phyloP scores from a whole-genome alignment of 1,284 basidiomycete genomes.

The Paramarasmius palmivorus region DNA sequence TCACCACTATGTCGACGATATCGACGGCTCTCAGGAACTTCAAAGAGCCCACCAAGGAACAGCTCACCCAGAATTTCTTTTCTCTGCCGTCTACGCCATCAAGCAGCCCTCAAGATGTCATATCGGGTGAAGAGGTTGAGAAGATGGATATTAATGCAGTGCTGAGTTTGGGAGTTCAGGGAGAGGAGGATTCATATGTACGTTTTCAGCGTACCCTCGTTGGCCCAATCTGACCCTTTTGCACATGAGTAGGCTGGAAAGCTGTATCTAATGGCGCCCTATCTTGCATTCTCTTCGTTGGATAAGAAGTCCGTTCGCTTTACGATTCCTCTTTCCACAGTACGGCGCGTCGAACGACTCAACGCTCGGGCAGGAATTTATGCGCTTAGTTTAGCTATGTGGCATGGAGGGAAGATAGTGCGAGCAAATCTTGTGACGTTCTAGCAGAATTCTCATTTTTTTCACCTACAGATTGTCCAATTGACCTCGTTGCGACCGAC shows the following conservation, averaged over 20 bases:
- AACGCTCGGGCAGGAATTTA: constrained; percentile 94
- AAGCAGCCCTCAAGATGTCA: constrained; percentile 21
- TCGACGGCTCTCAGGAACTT: constrained; percentile 85
- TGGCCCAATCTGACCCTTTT: not conserved
- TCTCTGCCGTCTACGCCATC: constrained; percentile 57
- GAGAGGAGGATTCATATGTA: constrained; percentile 91
- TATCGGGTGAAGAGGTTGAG: constrained; percentile 47
- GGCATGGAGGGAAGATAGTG: constrained; percentile 95
- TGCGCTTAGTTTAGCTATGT: constrained; percentile 90
- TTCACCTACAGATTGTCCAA: constrained; percentile 77
- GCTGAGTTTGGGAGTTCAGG: constrained; percentile 76
- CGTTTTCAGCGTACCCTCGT: constrained; percentile 36
- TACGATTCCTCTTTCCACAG: constrained; percentile 90
- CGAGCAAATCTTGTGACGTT: constrained; percentile 29
- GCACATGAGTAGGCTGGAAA: constrained; percentile 74
- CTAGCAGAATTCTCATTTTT: not conserved
- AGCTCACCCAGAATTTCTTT: constrained; percentile 82
- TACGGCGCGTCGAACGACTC: constrained; percentile 92
- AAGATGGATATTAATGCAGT: constrained; percentile 92
- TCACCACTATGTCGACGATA: constrained; percentile 66
- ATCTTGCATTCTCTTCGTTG: constrained; percentile 88
- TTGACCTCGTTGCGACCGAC: constrained; percentile 94
- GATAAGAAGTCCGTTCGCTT: constrained; percentile 93
- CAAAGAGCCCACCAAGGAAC: constrained; percentile 88
- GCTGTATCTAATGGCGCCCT: constrained; percentile 87